These are phyloP conservation scores for Syncephalastrum sp. DNA, from an alignment of 371 early-diverging fungal species.

Conservation along the genomic window DNA sequence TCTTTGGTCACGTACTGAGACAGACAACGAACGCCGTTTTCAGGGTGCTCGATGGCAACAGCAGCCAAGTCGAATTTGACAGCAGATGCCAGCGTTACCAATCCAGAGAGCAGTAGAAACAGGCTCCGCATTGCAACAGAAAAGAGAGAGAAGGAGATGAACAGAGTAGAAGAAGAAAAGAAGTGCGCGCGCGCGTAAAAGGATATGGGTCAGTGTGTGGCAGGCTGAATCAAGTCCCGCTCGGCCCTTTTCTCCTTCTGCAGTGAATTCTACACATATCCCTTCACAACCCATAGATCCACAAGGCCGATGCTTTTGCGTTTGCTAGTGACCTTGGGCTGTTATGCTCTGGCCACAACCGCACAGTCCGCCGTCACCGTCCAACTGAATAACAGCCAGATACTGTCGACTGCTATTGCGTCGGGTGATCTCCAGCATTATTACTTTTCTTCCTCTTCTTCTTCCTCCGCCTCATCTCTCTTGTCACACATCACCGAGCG, in stretches of 20 bases:
- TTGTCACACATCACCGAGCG: constrained; percentile 12
- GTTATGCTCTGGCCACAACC: too few relatives aligned
- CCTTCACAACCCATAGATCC: too few relatives aligned
- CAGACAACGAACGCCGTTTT: constrained; percentile 60
- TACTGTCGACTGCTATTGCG: constrained; percentile 4
- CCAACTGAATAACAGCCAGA: constrained; percentile 16
- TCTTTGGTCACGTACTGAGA: constrained; percentile 73
- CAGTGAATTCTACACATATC: too few relatives aligned
- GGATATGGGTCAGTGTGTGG: too few relatives aligned
- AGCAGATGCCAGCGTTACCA: constrained; percentile 30
- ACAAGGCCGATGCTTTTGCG: too few relatives aligned
- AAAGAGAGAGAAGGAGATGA: too few relatives aligned
- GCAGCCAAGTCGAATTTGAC: constrained; percentile 79
- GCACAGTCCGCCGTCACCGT: constrained; percentile 6
- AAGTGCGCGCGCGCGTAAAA: too few relatives aligned
- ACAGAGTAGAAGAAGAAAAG: too few relatives aligned
- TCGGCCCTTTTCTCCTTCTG: too few relatives aligned
- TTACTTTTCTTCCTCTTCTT: constrained; percentile 12
- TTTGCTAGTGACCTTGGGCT: too few relatives aligned
- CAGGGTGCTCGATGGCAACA: constrained; percentile 28
- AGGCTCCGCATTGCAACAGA: background rate
- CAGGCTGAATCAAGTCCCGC: too few relatives aligned
- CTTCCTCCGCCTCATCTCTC: constrained; percentile 5
- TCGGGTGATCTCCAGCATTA: constrained; percentile 24
- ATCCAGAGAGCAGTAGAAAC: constrained; percentile 3